Base-by-base conservation (phyloP, 768 basidiomycete species). In the Tulasnella sp. region DNA sequence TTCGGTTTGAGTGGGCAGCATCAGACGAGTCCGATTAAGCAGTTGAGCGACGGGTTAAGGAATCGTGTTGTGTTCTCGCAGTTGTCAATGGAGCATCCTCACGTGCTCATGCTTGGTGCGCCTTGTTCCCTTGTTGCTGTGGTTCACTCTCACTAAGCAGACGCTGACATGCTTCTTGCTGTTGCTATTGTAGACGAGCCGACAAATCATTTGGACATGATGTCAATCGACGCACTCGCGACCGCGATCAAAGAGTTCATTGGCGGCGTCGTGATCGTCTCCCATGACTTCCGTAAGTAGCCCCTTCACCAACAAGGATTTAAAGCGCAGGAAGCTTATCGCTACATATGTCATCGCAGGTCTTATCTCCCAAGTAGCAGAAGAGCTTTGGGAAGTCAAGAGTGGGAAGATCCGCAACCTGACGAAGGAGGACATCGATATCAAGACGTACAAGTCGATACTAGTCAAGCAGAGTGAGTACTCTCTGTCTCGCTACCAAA, bases 351-450 rank as follows among this genome's bases (percentile, higher is more conserved):
- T 10, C 46, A 29, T 22, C 31, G 8, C 65, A 90, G 87, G 88
- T 66, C 82, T 98, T 64, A 97, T 98, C 72, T 87, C 86, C 51
- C 93, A 98, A 74, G 94, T 99, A 38, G 96, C 94, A 41, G 89
- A 98, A 69, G 94, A 98, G 71, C 83, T 99, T 7, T 99, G 96
- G 96, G 96, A 99, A 71, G 96, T 99, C 56, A 90, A 91, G 68
- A 80, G 92, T 70, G 85, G 85, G 73, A 91, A 88, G 68, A 92
- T 99, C 70, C 79, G 79, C 71, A 96, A 97, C 73, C 73, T 99
- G 62, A 87, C 92, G 24, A 46, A 59, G 49, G 76, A 81, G 65
- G 92, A 91, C 64, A 91, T 97, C 68, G 84, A 80, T 51, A 97
- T 98, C 68, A 74, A 87, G 30, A 87, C 92, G 71, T 98, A 97